A percentile compares a stretch with the other conserved stretches of the same genome.
These are phyloP conservation scores for Avena eriantha DNA, from an alignment of 176 grass and related monocot species.

Conservation along the genomic window DNA sequence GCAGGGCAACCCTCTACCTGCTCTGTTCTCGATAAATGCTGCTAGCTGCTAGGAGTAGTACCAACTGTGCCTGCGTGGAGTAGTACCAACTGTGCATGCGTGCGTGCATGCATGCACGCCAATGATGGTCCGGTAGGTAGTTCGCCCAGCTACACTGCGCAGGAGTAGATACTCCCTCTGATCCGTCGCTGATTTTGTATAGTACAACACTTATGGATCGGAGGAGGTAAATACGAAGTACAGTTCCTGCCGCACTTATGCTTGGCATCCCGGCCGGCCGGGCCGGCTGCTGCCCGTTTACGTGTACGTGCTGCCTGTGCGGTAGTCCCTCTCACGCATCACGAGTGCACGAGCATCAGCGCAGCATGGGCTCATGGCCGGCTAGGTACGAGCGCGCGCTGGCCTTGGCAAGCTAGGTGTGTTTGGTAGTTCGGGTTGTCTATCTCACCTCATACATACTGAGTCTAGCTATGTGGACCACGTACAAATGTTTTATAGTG, in stretches of 20 bases:
- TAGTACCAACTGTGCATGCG: neutral
- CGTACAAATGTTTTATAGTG: too few species aligned
- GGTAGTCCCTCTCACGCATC: too few species aligned
- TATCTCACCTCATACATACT: too few species aligned
- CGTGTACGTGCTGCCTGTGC: neutral
- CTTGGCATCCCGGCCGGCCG: too few species aligned
- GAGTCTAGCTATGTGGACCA: too few species aligned
- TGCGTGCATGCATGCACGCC: constrained; percentile 26
- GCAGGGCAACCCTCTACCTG: neutral
- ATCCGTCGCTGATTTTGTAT: too few species aligned
- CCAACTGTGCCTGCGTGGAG: neutral
- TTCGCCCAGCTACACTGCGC: neutral
- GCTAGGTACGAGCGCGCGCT: neutral
- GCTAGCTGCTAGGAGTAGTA: neutral
- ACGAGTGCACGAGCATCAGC: neutral
- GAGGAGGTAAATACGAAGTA: too few species aligned
- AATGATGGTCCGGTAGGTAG: constrained; percentile 17
- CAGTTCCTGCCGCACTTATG: too few species aligned
- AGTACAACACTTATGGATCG: too few species aligned
- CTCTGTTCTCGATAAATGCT: constrained; percentile 12
- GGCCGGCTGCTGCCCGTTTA: too few species aligned
- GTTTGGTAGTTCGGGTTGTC: too few species aligned
- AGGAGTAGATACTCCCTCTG: neutral
- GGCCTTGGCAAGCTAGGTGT: too few species aligned
- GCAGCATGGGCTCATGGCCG: neutral